phyloP scores from a whole-genome alignment of 2,329 filamentous ascomycete genomes.

The Aspergillus piperis region DNA sequence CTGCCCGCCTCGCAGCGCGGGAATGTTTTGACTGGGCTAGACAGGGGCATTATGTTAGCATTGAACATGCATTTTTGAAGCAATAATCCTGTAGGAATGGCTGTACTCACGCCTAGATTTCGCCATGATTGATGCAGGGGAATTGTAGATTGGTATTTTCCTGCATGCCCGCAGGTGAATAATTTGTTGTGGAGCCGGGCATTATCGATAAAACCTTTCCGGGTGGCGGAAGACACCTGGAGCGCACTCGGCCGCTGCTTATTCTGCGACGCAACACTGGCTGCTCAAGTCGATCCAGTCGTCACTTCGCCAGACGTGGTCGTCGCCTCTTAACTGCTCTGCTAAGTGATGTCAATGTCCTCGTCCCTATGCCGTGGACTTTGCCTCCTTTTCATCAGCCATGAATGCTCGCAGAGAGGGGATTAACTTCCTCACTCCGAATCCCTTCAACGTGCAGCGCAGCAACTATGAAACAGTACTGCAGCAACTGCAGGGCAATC shows the following conservation, averaged over 20 bases:
- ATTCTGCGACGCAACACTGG: conserved; percentile 15
- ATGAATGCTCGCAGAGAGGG: conserved; percentile 40
- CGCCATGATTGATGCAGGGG: conserved; percentile 35
- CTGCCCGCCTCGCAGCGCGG: conserved; percentile 60
- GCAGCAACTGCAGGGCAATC: conserved; percentile 30
- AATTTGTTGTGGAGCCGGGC: conserved; percentile 32
- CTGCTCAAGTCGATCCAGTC: background rate
- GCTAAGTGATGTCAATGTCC: conserved; percentile 7
- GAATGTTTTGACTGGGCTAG: conserved; percentile 57
- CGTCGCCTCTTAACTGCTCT: conserved; percentile 12
- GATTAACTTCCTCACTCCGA: conserved; percentile 32
- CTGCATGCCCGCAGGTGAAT: conserved; percentile 13
- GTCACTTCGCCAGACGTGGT: conserved; percentile 13
- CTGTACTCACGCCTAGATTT: conserved; percentile 38
- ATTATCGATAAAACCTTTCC: conserved; percentile 43
- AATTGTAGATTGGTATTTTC: conserved; percentile 3
- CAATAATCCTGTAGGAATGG: background rate
- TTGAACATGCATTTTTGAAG: background rate
- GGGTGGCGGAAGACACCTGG: conserved; percentile 29
- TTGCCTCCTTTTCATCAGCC: conserved; percentile 25
- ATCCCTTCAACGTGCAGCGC: conserved; percentile 28
- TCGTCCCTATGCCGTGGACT: conserved; percentile 25
- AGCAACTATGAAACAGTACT: conserved; percentile 38
- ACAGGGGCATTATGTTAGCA: conserved; percentile 18
- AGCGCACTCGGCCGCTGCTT: conserved; percentile 25